Conservation (phyloP, 495 filamentous ascomycete genomes). For the Aspergillus heteromorphus region DNA sequence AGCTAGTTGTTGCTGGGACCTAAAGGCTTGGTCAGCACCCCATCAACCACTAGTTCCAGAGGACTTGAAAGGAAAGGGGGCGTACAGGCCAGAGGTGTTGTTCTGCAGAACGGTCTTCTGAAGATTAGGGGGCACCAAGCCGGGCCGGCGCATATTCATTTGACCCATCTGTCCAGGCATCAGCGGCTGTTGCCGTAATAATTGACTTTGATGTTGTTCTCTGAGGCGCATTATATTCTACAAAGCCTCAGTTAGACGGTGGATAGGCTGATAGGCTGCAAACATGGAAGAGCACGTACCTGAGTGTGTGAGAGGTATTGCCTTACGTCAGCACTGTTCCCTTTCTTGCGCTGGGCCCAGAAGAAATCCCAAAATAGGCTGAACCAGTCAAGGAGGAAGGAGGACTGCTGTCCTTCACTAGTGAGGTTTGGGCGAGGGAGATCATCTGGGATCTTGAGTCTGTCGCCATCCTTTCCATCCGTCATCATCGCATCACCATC, state of each 20-base stretch:
- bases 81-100: constrained; percentile 47
- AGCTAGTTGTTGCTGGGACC: constrained; percentile 48
- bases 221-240: constrained; percentile 39
- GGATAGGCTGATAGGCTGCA: constrained; percentile 3
- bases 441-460: constrained; percentile 69
- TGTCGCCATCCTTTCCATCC: constrained; percentile 70
- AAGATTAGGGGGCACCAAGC: constrained; percentile 48
- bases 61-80: constrained; percentile 4
- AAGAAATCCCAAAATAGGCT: constrained; percentile 95
- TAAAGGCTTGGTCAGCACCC: constrained; percentile 18
- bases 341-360: constrained; percentile 63
- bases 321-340: constrained; percentile 48
- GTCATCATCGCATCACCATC: constrained; percentile 79
- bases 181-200: constrained; percentile 65
- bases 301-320: constrained; percentile 77
- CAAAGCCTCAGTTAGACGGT: constrained; percentile 16
- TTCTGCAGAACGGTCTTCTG: constrained; percentile 75
- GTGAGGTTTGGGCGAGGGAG: constrained; percentile 69
- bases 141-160: constrained; percentile 45
- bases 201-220: constrained; percentile 56
- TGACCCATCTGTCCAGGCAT: constrained; percentile 61
- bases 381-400: constrained; percentile 93
- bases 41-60: constrained; percentile 2
- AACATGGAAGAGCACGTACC: constrained; percentile 46
- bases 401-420: constrained; percentile 56